Conservation (phyloP, 441 rosid species). For the Adansonia madagascariensis region DNA sequence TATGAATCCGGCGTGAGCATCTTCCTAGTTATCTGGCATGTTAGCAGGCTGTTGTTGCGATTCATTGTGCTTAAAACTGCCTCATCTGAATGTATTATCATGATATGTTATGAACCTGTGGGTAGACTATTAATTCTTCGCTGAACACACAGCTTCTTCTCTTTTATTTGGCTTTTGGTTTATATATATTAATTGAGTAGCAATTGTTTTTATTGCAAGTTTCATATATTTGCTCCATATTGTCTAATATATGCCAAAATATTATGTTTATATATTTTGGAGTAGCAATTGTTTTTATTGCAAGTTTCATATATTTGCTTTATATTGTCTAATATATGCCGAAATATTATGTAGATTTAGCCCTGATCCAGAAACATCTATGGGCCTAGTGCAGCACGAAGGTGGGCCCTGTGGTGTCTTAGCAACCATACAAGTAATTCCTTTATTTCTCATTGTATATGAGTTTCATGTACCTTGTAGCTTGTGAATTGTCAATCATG, state of each 20-base stretch:
- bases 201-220: slow-evolving; percentile 6
- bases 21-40: background rate
- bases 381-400: slow-evolving; percentile 99
- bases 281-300: slow-evolving; percentile 11
- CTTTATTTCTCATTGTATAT: slow-evolving; percentile 36
- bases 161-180: background rate
- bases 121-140: background rate
- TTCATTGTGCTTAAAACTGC: slow-evolving; percentile 6
- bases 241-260: slow-evolving; percentile 42
- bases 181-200: background rate
- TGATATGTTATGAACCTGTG: background rate
- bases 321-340: slow-evolving; percentile 40
- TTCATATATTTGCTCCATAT: slow-evolving; percentile 24
- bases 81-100: background rate
- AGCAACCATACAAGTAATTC: slow-evolving; percentile 90
- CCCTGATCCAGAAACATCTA: slow-evolving; percentile 92
- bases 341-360: slow-evolving; percentile 74
- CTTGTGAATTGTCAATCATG: slow-evolving; percentile 10
- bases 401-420: slow-evolving; percentile 99
- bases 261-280: slow-evolving; percentile 27
- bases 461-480: slow-evolving; percentile 24
- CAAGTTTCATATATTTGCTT: slow-evolving; percentile 24
- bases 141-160: background rate
- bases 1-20: background rate
- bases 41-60: background rate